Percentiles rank a stretch among this genome's conserved stretches.
Conservation (phyloP, 164 flowering plant genomes). For the Platanus orientalis region DNA sequence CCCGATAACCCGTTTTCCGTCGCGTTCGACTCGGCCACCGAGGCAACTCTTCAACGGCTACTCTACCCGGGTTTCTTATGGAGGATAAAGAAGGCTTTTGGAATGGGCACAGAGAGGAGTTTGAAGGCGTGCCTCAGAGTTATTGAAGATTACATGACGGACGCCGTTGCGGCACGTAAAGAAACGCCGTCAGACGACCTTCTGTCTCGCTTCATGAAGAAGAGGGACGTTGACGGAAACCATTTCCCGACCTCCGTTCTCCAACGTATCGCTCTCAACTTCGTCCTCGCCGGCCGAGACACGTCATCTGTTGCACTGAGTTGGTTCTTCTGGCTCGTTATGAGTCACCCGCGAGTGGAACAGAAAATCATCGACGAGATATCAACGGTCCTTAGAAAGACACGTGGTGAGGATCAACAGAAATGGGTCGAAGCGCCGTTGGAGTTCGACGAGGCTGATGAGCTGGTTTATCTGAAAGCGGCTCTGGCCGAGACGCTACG, state of each 20-base stretch:
- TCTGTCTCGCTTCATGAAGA: slow-evolving; percentile 71
- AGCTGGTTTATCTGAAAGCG: slow-evolving; percentile 66
- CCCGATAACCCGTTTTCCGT: slow-evolving; percentile 67
- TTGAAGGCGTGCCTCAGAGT: slow-evolving; percentile 45
- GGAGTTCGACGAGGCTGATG: slow-evolving; percentile 66
- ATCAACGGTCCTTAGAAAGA: slow-evolving; percentile 40
- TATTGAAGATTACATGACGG: slow-evolving; percentile 62
- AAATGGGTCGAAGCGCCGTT: slow-evolving; percentile 64
- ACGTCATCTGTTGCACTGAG: slow-evolving; percentile 85
- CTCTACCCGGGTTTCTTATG: slow-evolving; percentile 67
- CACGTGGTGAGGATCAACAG: slow-evolving; percentile 54
- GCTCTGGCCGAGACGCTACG: slow-evolving; percentile 79
- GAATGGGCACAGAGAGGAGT: slow-evolving; percentile 45
- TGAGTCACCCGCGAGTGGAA: slow-evolving; percentile 55
- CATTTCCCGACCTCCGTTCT: slow-evolving; percentile 44
- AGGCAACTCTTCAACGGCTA: slow-evolving; percentile 64
- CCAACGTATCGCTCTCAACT: slow-evolving; percentile 72
- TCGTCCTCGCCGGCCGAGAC: slow-evolving; percentile 94
- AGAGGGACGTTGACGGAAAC: slow-evolving; percentile 63
- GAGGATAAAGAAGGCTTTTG: slow-evolving; percentile 53
- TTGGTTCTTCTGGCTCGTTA: slow-evolving; percentile 84
- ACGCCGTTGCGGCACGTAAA: slow-evolving; percentile 20
- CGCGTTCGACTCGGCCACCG: slow-evolving; percentile 85
- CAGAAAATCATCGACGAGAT: slow-evolving; percentile 54
- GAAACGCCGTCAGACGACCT: slow-evolving; percentile 58